Conservation (phyloP, 2,329 filamentous ascomycete genomes). For the Trichophaea hybrida region DNA sequence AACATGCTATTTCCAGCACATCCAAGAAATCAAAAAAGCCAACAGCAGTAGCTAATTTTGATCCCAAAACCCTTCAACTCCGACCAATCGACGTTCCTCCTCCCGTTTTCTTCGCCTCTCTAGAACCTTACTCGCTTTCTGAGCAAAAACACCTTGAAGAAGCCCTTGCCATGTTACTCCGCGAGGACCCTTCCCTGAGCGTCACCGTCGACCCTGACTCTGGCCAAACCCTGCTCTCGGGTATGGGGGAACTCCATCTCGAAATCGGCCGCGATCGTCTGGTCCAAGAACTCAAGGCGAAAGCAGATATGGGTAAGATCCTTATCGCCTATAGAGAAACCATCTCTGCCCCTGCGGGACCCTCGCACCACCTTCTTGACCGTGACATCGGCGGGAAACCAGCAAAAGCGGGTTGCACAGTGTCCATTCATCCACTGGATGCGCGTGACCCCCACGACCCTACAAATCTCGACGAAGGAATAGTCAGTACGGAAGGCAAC, state of each 20-base stretch:
- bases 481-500: constrained; percentile 54
- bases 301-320: constrained; percentile 71
- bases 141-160: constrained; percentile 69
- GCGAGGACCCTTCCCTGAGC: constrained; percentile 85
- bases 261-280: constrained; percentile 84
- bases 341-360: constrained; percentile 36
- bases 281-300: constrained; percentile 76
- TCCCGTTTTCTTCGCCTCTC: constrained; percentile 89
- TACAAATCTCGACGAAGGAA: constrained; percentile 30
- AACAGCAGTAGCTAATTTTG: constrained; percentile 23
- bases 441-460: constrained; percentile 24
- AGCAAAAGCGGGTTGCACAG: constrained; percentile 62
- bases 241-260: constrained; percentile 91
- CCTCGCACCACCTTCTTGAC: constrained; percentile 49
- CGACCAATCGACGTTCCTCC: constrained; percentile 80
- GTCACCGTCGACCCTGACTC: constrained; percentile 76
- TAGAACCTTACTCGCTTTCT: constrained; percentile 63
- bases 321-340: constrained; percentile 92
- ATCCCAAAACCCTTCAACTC: constrained; percentile 61
- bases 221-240: constrained; percentile 81
- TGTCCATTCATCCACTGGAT: constrained; percentile 48
- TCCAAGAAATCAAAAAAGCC: constrained; percentile 11
- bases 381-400: constrained; percentile 56
- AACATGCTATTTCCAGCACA: constrained; percentile 3
- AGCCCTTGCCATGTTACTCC: constrained; percentile 59